A percentile compares a stretch with the other conserved stretches of the same genome.
Evolutionary conservation across 2,329 filamentous ascomycete genomes (phyloP).

Genomic region (Ramularia collo-cygni): DNA sequence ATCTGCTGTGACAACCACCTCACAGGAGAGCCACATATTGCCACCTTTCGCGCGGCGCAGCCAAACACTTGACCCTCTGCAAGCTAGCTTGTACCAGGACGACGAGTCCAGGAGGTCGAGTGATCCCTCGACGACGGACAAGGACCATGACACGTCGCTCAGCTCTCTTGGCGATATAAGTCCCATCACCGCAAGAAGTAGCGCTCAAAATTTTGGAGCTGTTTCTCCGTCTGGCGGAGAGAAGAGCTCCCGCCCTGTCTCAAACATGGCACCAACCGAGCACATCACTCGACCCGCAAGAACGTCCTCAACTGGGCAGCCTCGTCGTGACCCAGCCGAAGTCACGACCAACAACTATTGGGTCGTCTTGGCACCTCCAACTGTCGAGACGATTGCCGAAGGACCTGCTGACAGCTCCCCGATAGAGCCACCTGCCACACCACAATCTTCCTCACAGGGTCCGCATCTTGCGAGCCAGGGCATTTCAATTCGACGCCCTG

Average conservation of each 20-base stretch:
- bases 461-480: slow-evolving; percentile 8
- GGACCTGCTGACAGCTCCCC: slow-evolving; percentile 14
- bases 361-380: slow-evolving; percentile 13
- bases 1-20: slow-evolving; percentile 16
- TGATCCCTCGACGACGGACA: slow-evolving; percentile 5
- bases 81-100: slow-evolving; percentile 22
- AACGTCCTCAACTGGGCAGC: slow-evolving; percentile 1
- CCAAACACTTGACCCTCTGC: slow-evolving; percentile 22
- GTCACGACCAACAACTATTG: slow-evolving; percentile 10
- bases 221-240: slow-evolving; percentile 14
- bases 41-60: slow-evolving; percentile 31
- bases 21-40: slow-evolving; percentile 25
- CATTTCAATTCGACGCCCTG: slow-evolving; percentile 7
- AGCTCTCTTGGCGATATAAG: slow-evolving; percentile 19
- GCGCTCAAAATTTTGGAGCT: slow-evolving; percentile 11
- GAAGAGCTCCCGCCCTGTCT: slow-evolving; percentile 14
- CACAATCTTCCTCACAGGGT: slow-evolving; percentile 1
- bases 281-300: slow-evolving; percentile 5
- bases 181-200: slow-evolving; percentile 18
- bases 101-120: slow-evolving; percentile 22
- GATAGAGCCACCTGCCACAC: slow-evolving; percentile 3
- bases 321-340: slow-evolving; percentile 3
- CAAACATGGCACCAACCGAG: slow-evolving; percentile 6
- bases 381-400: slow-evolving; percentile 14
- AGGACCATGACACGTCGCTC: slow-evolving; percentile 14